phyloP scores from a whole-genome alignment of 2,329 filamentous ascomycete genomes.

The Aphanocladium album region DNA sequence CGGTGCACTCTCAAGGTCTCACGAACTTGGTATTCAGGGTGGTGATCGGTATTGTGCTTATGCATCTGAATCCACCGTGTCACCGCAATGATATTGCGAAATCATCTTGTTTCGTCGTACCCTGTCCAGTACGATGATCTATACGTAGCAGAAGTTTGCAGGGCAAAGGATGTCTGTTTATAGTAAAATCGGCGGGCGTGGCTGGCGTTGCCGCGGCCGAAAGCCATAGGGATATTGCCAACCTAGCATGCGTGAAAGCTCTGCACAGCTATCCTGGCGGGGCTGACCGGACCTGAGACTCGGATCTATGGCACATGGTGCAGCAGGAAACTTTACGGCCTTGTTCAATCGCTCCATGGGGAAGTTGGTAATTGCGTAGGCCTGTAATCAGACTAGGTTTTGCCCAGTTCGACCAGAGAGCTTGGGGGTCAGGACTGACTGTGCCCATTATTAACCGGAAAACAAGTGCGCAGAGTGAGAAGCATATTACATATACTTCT shows the following conservation, averaged over 20 bases:
- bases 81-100: neutral
- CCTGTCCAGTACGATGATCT: neutral
- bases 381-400: neutral
- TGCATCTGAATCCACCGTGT: neutral
- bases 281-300: neutral
- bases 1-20: neutral
- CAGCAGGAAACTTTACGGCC: neutral
- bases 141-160: neutral
- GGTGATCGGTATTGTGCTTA: slow-evolving; percentile 2
- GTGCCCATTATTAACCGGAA: neutral
- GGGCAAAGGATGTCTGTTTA: neutral
- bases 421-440: neutral
- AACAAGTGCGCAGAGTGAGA: neutral
- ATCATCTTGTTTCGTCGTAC: neutral
- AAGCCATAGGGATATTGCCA: neutral
- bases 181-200: neutral
- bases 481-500: neutral
- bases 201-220: neutral
- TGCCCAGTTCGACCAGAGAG: neutral
- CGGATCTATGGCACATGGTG: neutral
- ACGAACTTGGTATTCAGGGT: neutral
- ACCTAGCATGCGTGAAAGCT: neutral
- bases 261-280: neutral
- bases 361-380: neutral
- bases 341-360: neutral